Percentiles rank a stretch among this genome's conserved stretches.
These are phyloP conservation scores for Colletotrichum incanum DNA, from an alignment of 2,329 filamentous ascomycete genomes.

Conservation along the genomic window DNA sequence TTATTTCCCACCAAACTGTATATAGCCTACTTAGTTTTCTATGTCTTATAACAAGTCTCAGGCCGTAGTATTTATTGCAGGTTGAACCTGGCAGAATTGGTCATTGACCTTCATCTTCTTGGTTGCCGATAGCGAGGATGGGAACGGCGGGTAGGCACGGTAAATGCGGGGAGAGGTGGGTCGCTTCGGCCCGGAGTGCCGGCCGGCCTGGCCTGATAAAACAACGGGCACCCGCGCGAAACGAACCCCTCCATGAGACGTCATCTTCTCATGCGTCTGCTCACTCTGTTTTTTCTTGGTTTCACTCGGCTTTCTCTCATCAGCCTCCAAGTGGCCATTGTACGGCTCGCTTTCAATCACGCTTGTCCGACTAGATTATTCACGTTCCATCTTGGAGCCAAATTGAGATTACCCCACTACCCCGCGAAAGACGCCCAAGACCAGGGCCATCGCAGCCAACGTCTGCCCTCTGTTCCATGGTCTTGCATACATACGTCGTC, in stretches of 20 bases:
- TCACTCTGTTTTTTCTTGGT: background rate
- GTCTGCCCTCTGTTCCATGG: background rate
- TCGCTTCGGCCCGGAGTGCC: slow-evolving; percentile 32
- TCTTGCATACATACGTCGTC: background rate
- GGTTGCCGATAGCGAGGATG: background rate
- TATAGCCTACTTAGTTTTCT: too few relatives aligned
- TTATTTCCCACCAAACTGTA: too few relatives aligned
- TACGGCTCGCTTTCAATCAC: background rate
- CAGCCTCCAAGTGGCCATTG: background rate
- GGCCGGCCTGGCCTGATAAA: slow-evolving; percentile 15
- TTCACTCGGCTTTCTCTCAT: background rate
- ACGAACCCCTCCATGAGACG: background rate
- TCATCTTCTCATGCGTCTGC: background rate
- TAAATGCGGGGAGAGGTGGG: slow-evolving; percentile 12
- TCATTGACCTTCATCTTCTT: background rate
- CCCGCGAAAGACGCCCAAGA: background rate
- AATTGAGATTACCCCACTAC: background rate
- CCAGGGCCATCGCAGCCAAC: background rate
- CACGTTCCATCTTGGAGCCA: background rate
- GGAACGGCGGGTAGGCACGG: slow-evolving; percentile 3
- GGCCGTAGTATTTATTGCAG: too few relatives aligned
- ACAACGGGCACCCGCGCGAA: background rate
- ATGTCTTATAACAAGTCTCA: too few relatives aligned
- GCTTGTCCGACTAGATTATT: too few relatives aligned
- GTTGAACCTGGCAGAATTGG: background rate